These are phyloP conservation scores for Telfairia occidentalis DNA, from an alignment of 331 rosid genomes.

Conservation along the genomic window DNA sequence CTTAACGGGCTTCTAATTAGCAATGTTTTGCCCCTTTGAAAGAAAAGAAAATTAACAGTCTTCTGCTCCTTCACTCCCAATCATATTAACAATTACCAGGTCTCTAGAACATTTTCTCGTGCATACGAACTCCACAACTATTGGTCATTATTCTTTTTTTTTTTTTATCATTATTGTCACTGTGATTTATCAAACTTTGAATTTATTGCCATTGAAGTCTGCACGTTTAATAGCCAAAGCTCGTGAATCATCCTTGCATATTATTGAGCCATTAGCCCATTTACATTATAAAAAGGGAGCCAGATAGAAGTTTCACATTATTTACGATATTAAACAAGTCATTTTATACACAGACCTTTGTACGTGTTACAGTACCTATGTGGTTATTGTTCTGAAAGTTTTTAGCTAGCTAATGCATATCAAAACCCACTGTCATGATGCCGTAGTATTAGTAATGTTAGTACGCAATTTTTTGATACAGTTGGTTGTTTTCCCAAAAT, in stretches of 20 bases:
- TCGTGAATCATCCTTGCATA: not conserved
- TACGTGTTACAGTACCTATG: not conserved
- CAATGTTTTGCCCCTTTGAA: not conserved
- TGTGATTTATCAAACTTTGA: not conserved
- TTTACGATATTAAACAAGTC: not conserved
- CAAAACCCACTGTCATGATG: not conserved
- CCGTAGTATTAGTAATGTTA: not conserved
- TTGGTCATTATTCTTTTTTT: not conserved
- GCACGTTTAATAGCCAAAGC: not conserved
- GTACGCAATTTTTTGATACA: not conserved
- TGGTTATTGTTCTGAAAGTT: not conserved
- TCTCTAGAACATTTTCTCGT: not conserved
- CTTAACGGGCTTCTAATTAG: not conserved
- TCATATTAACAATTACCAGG: not conserved
- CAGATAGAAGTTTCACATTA: not conserved
- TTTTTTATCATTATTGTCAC: not conserved
- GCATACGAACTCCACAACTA: not conserved
- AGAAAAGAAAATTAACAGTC: not conserved
- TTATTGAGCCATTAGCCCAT: not conserved
- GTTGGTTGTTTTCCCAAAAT: not conserved
- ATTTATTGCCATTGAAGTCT: not conserved
- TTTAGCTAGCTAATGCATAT: not conserved
- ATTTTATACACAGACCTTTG: not conserved
- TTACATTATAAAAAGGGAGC: not conserved
- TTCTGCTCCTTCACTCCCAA: not conserved